phyloP scores from a whole-genome alignment of 257 asterid species.

The Striga asiatica region DNA sequence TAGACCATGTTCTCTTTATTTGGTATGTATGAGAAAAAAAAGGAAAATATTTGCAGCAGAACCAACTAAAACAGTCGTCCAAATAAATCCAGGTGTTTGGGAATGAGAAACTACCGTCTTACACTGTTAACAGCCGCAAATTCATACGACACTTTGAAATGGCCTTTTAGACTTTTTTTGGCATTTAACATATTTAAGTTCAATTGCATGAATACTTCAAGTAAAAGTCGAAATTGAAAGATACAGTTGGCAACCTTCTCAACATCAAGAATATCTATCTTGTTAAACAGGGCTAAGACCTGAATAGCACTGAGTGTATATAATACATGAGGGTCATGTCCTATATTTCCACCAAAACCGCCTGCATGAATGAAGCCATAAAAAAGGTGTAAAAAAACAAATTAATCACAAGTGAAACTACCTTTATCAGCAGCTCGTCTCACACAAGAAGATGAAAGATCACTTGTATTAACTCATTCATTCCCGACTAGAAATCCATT shows the following conservation, averaged over 20 bases:
- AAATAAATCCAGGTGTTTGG: not conserved
- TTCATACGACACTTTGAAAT: not conserved
- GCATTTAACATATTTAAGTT: not conserved
- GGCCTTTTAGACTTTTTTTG: not conserved
- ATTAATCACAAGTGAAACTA: too few species aligned
- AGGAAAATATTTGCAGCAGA: constrained; percentile 1
- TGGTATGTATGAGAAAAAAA: not conserved
- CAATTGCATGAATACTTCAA: constrained; percentile 4
- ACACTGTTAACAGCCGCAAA: not conserved
- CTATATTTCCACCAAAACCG: constrained; percentile 93
- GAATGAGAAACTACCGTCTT: not conserved
- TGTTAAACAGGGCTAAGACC: constrained; percentile 80
- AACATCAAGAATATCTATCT: constrained; percentile 58
- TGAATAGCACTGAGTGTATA: constrained; percentile 92
- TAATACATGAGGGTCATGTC: constrained; percentile 80
- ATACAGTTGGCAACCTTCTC: constrained; percentile 77
- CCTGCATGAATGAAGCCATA: constrained; percentile 31
- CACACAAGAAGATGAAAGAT: not conserved
- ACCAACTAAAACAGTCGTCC: not conserved
- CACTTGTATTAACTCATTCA: not conserved
- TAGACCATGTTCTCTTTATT: not conserved
- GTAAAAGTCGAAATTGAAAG: constrained; percentile 25
- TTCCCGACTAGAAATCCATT: not conserved
- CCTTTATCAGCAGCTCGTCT: not conserved
- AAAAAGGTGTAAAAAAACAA: not conserved